These are phyloP conservation scores for Actinomortierella wolfii DNA, from an alignment of 371 early-diverging fungal species.

Conservation along the genomic window DNA sequence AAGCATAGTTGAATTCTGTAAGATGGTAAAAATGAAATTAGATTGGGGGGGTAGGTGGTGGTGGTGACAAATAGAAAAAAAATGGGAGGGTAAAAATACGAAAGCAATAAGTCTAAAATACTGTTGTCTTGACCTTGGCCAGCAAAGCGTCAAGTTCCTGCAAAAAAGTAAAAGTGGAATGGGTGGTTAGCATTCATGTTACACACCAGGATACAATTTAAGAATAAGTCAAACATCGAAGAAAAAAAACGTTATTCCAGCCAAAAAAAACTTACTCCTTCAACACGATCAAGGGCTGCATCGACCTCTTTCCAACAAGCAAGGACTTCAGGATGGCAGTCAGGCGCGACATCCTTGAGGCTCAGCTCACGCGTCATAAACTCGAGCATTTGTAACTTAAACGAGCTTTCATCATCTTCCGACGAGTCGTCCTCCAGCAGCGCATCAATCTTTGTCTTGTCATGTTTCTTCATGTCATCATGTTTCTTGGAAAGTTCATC, in stretches of 20 bases:
- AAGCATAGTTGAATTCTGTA: too few species aligned
- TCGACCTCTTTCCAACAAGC: constrained; percentile 47
- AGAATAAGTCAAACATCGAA: neutral
- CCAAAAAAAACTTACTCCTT: constrained; percentile 22
- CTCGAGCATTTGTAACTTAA: constrained; percentile 31
- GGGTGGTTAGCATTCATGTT: too few species aligned
- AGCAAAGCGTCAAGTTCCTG: constrained; percentile 47
- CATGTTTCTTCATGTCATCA: neutral
- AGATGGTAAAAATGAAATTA: too few species aligned
- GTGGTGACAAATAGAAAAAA: neutral
- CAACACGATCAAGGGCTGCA: constrained; percentile 42
- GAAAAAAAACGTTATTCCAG: neutral
- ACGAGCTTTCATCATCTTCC: constrained; percentile 4
- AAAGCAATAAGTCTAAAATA: constrained; percentile 14
- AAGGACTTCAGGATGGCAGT: constrained; percentile 44
- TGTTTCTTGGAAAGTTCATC: constrained; percentile 3
- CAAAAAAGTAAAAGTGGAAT: neutral
- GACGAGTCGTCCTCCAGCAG: neutral
- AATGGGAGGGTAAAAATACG: neutral
- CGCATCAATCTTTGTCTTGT: constrained; percentile 3
- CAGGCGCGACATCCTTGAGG: constrained; percentile 41
- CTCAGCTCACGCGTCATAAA: constrained; percentile 42
- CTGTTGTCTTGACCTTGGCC: constrained; percentile 38
- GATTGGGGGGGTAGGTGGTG: neutral
- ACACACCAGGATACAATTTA: too few species aligned